Evolutionary conservation across 495 filamentous ascomycete genomes (phyloP), one percentile per base, ranked within the genome.

Genomic region (Darksidea phi): DNA sequence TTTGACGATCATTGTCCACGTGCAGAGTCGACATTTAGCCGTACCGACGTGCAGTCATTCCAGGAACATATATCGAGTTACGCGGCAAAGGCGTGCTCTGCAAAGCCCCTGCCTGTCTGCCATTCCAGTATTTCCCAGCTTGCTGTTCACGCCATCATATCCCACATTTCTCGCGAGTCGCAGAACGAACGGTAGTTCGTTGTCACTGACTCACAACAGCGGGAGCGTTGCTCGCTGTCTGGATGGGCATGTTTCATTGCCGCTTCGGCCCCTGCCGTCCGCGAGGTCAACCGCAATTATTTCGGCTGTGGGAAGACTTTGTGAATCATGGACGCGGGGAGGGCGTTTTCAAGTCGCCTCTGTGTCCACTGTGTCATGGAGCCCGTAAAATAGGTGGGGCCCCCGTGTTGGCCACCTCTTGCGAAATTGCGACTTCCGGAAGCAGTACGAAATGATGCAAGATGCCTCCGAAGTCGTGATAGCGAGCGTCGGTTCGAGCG

Each of bases 1-100:
- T 36, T 55, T 32, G 59, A 36, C 24, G 60, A 63, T 63, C 60
- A 21, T 24, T 8, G 23, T 57, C 60, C 60, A 63, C 59, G 59
- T 63, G 59, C 59, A 46, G 38, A 11, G 21, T 28, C 26, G 26
- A 24, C 45, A 49, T 63, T 63, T 56, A 57, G 24, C 59, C 52
- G 59, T 28, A 12, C 3, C 28, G 4, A 32, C 28, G 4, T 32
- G 28, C 28, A 32, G 28, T 10, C 28, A 32, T 32, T 4, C 28
- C 28, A 32, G 10, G 28, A 32, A 32, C 28, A 32, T 3, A 32
- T 32, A 38, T 24, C 51, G 12, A 54, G 51, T n/a, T n/a, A 54
- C 51, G 51, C 12, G 32, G 18, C 41, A 45, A n/a, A 45, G 15
- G 41, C 3, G 41, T 3, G 6, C 3, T 45, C n/a, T n/a, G n/a